Conservation (phyloP, 1,284 basidiomycete species). For the Trametes versicolor region DNA sequence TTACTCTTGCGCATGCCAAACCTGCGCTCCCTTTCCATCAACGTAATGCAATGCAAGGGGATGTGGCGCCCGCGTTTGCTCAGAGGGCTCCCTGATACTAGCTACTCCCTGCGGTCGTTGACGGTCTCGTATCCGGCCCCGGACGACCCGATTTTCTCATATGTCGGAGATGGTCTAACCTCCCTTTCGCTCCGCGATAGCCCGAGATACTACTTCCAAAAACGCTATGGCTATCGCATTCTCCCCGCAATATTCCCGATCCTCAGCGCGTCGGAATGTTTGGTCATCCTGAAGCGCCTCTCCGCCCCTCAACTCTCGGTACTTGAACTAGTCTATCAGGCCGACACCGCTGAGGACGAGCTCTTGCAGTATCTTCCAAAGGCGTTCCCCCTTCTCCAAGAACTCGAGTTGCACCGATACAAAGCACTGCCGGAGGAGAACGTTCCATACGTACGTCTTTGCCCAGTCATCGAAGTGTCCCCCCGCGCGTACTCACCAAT, state of each 20-base stretch:
- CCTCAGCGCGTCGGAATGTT: conserved; percentile 1
- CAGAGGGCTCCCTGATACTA: no score
- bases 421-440: neutral
- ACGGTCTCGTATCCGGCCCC: conserved; percentile 15
- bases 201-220: neutral
- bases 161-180: neutral
- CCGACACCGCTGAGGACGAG: conserved; percentile 17
- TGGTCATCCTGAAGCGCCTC: conserved; percentile 6
- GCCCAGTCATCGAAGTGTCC: neutral
- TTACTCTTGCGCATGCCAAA: conserved; percentile 3
- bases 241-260: neutral
- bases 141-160: conserved; percentile 12
- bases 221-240: neutral
- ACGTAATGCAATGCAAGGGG: neutral
- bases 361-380: conserved; percentile 20
- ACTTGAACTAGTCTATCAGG: conserved; percentile 23
- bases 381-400: conserved; percentile 11
- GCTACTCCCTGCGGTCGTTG: conserved; percentile 3
- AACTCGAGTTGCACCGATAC: conserved; percentile 25
- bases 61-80: neutral
- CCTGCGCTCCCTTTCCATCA: conserved; percentile 1
- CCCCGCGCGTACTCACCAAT: neutral
- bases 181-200: conserved; percentile 5
- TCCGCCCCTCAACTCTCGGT: conserved; percentile 10
- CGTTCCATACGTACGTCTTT: neutral